Base-by-base conservation (phyloP, 495 filamentous ascomycete genomes). In the Penicillium arizonense region DNA sequence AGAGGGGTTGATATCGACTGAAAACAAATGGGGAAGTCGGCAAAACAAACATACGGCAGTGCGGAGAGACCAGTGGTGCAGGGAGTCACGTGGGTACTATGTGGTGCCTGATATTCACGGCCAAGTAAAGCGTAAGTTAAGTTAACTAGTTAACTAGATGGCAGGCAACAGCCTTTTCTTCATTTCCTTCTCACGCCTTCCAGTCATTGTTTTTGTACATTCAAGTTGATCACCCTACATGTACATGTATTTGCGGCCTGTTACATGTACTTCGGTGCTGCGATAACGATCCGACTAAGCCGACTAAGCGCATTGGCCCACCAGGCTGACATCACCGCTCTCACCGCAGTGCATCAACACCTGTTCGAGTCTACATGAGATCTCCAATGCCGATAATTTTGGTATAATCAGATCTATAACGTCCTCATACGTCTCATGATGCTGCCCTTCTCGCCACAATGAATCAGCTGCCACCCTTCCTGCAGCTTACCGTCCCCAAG, bases 1-100 rank as follows among this genome's bases (percentile, higher is more conserved):
- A 50, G 50, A 52, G 33, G 41, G 41, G 40, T 42, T 26, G 37
- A 50, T 30, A n/a, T 24, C 32, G 23, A 42, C 23, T 30, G 53
- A 52, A 61, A 66, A 61, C 58, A 65, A 58, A 60, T 54, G 62
- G 53, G 58, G 59, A 67, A 56, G 60, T 69, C 67, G 68, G 70
- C 64, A 70, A 72, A 70, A 72, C 67, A 70, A 72, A 72, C 69
- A 72, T 68, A 61, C 65, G 63, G 46, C 48, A 18, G 26, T 3
- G 47, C 14, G 24, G 7, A 56, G 24, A 20, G 23, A 55, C 65
- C 61, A 52, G 7, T 11, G 13, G 33, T 28, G 68, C 55, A 61
- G 0, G 34, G 13, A 28, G 18, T 64, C 55, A 67, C 58, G 50
- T 66, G 61, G 3, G 28, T n/a, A 6, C 1, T 23, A 11, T 7